Evolutionary conservation across 345 rosid genomes (phyloP).

Genomic region (Melaleuca alternifolia): DNA sequence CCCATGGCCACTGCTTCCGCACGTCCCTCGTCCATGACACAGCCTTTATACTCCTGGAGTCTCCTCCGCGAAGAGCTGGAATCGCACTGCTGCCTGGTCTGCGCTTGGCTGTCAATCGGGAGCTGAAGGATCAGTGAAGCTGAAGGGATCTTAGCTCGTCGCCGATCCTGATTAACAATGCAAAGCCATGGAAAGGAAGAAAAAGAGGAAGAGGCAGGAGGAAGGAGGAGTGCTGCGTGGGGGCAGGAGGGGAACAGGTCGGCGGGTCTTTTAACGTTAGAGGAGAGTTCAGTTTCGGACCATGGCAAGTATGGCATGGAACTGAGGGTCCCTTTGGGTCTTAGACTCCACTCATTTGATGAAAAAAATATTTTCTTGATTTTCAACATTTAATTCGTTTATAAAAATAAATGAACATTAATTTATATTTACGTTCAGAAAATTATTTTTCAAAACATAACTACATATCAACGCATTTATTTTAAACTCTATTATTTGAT

Average conservation of each 20-base stretch:
- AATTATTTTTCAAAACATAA: too few relatives aligned
- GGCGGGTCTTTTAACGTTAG: not conserved
- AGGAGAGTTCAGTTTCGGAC: not conserved
- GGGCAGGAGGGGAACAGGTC: not conserved
- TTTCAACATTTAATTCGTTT: not conserved
- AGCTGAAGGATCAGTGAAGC: not conserved
- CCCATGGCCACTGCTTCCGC: conserved; percentile 9
- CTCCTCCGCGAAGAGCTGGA: not conserved
- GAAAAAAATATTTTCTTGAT: too few relatives aligned
- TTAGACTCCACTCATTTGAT: too few relatives aligned
- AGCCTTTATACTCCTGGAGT: not conserved
- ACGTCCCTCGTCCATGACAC: not conserved
- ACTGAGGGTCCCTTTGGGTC: not conserved
- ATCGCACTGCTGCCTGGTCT: not conserved
- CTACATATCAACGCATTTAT: too few relatives aligned
- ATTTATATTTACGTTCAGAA: too few relatives aligned
- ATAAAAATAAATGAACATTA: too few relatives aligned
- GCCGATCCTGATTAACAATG: not conserved
- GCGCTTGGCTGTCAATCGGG: not conserved
- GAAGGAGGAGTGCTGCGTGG: not conserved
- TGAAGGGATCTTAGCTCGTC: not conserved
- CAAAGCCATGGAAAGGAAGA: not conserved
- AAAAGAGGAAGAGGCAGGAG: not conserved
- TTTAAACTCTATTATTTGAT: too few relatives aligned
- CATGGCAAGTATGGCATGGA: not conserved